Evolutionary conservation across 2,329 filamentous ascomycete species (phyloP), one percentile per base, ranked within the genome.

Genomic region (Scedosporium minutisporum): DNA sequence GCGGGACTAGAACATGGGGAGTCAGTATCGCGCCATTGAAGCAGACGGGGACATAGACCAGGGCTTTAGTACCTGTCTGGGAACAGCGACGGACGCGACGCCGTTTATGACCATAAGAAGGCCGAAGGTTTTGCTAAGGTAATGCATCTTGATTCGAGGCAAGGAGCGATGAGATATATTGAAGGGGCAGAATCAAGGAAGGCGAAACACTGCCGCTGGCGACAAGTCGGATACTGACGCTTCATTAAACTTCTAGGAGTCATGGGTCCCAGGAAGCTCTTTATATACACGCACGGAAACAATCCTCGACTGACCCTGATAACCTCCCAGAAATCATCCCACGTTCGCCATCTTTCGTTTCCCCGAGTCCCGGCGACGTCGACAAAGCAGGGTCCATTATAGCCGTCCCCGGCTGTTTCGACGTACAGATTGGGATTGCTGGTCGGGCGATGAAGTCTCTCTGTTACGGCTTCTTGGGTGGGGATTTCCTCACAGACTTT

Each of bases 41-140:
- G 21, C n/a, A 48, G 44, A 48, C n/a, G 44, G 21, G 14, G 9
- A 48, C 44, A 18, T 6, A 4, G 9, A 48, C 44, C 1, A 48
- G 18, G 44, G 44, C 21, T 14, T 48, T 48, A 27, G 12, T 55
- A 21, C 48, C 3, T 61, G 60, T 14, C 48, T 14, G 6, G 60
- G 60, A 23, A 61, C 46, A 29, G 60, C 48, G 18, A 61, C n/a
- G 25, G 60, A 38, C 4, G 60, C n/a, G n/a, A 51, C 60, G 48
- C 60, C 60, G 46, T 51, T 42, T 10, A 61, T 38, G 60, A 55
- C 29, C 60, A 57, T 61, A 9, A 61, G 48, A 18, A 61, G 48
- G 46, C 60, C 60, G 21, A 61, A 61, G 27, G 60, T 61, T 48
- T 61, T 61, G 60, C 60, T 61, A 38, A 57, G 60, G 60, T 61